Conservation (phyloP, 805 yeast genomes). For the Suhomyces sp. region DNA sequence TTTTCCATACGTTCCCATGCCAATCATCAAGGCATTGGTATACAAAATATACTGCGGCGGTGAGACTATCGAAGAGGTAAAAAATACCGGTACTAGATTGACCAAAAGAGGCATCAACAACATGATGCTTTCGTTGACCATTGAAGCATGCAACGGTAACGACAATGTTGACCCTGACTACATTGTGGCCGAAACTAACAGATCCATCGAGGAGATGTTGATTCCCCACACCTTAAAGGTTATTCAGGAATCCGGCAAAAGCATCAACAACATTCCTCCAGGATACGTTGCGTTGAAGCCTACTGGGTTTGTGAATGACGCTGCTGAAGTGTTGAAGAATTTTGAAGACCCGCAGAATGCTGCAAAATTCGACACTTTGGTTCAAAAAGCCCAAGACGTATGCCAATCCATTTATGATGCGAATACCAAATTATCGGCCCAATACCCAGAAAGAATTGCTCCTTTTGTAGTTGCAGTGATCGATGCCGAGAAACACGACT, state of each 20-base stretch:
- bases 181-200: constrained; percentile 61
- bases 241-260: constrained; percentile 43
- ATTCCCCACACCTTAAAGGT: constrained; percentile 68
- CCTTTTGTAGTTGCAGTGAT: constrained; percentile 77
- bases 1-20: constrained; percentile 75
- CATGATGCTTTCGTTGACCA: constrained; percentile 93
- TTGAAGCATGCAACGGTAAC: constrained; percentile 87
- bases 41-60: constrained; percentile 92
- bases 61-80: constrained; percentile 66
- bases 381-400: constrained; percentile 62
- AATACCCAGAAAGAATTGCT: constrained; percentile 61
- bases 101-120: constrained; percentile 76
- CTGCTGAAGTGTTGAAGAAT: constrained; percentile 67
- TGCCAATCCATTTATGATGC: constrained; percentile 54
- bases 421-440: constrained; percentile 46
- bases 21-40: constrained; percentile 65
- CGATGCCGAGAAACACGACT: constrained; percentile 87
- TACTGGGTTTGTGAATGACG: constrained; percentile 78
- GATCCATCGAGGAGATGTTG: constrained; percentile 64
- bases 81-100: constrained; percentile 64
- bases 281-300: constrained; percentile 94
- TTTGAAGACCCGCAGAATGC: constrained; percentile 48
- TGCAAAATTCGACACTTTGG: constrained; percentile 52
- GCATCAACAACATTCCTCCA: constrained; percentile 72
- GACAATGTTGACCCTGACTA: constrained; percentile 55